Base-by-base conservation (phyloP, 2,329 filamentous ascomycete genomes). In the Huntiella abstrusa region DNA sequence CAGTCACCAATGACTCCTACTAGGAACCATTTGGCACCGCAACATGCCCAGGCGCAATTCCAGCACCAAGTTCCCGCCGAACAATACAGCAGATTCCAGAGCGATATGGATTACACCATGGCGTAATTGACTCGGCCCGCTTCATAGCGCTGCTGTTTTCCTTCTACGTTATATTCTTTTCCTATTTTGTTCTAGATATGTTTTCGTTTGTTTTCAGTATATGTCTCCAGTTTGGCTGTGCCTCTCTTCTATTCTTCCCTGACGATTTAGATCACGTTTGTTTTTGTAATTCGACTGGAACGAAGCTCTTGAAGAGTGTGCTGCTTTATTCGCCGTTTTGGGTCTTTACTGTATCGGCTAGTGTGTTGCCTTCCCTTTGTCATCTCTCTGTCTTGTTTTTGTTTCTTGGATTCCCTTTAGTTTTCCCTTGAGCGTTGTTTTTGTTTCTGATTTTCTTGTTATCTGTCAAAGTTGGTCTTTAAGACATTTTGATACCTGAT, bases 1-100 rank as follows among this genome's bases (percentile, higher is more conserved):
- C 65, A 74, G 46, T 77, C 73, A 54, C 75, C 75, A 0, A 70
- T 77, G 38, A 80, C 75, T 2, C 75, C 75, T 8, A 75, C 74
- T 13, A 74, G 48, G 19, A 49, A 49, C 34, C 73, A 16, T 62
- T 64, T 53, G 59, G 64, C 52, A 60, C 64, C 53, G 8, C 35
- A 44, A n/a, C 61, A 61, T 41, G 57, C 60, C 47, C 60, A 41
- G 13, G 28, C 44, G 41, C 45, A 49, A 42, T 48, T 49, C 45
- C 48, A 51, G 45, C 51, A 51, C 45, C 43, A 45, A 35, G 43
- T 43, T 28, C 43, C 34, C 3, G 37, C 48, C 22, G 48, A 49
- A 37, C 48, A 46, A 8, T 49, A 49, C 34, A 28, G 22, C 5
- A 41, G 48, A 42, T 49, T 41, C 35, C 43, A 46, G 16, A 34